These are phyloP conservation scores for Cantharellus anzutake DNA, from an alignment of 768 basidiomycete genomes.

Conservation along the genomic window DNA sequence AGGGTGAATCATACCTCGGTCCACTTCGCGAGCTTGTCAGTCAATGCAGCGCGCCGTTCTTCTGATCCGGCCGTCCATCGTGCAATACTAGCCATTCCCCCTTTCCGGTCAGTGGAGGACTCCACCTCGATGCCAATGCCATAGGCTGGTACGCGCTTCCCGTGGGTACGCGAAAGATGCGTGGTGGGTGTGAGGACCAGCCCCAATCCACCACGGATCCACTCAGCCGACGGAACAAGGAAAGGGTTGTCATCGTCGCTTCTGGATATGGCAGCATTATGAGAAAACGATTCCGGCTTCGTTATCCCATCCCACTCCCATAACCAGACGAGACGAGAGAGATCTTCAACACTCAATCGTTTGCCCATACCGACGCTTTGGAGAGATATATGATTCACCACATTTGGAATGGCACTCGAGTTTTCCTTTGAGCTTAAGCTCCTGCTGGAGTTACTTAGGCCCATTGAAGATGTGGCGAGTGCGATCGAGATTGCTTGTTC, in stretches of 20 bases:
- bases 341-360: constrained; percentile 46
- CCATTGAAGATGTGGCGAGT: constrained; percentile 40
- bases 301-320: constrained; percentile 68
- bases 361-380: constrained; percentile 42
- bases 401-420: background rate
- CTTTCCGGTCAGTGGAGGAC: constrained; percentile 25
- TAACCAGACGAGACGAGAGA: constrained; percentile 64
- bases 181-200: constrained; percentile 52
- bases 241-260: constrained; percentile 3
- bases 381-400: background rate
- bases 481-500: constrained; percentile 75
- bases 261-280: background rate
- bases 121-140: constrained; percentile 79
- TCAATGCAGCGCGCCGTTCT: constrained; percentile 36
- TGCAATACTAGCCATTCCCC: constrained; percentile 78
- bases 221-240: constrained; percentile 33
- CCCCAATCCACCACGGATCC: constrained; percentile 69
- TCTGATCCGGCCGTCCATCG: constrained; percentile 65
- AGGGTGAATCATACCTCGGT: too few relatives aligned
- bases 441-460: too few relatives aligned
- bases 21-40: constrained; percentile 45
- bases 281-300: constrained; percentile 8
- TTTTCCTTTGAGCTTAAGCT: too few relatives aligned
- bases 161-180: constrained; percentile 45
- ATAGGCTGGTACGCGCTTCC: constrained; percentile 57